phyloP scores from a whole-genome alignment of 139 green algal species.

The Tetradesmus obliquus region DNA sequence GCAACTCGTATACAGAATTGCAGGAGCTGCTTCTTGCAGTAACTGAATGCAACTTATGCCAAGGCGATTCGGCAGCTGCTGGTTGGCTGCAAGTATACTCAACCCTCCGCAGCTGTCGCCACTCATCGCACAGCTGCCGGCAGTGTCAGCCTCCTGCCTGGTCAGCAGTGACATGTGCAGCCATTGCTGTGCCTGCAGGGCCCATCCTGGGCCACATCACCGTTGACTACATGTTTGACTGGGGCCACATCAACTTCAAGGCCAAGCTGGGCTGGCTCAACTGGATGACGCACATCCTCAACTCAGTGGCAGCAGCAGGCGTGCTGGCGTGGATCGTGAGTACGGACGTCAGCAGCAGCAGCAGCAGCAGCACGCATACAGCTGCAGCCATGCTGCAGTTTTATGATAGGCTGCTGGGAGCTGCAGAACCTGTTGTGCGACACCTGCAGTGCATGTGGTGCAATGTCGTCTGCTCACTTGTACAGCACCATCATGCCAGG shows the following conservation, averaged over 20 bases:
- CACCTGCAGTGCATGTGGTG: too few relatives aligned
- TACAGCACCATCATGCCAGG: too few relatives aligned
- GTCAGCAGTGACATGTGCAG: too few relatives aligned
- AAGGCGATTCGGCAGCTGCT: too few relatives aligned
- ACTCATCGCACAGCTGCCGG: too few relatives aligned
- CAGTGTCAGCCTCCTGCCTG: too few relatives aligned
- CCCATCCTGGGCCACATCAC: slow-evolving; percentile 63
- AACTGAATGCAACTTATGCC: too few relatives aligned
- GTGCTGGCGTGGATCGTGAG: slow-evolving; percentile 72
- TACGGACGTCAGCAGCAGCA: neutral
- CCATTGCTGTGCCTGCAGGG: slow-evolving; percentile 52
- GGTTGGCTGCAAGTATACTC: too few relatives aligned
- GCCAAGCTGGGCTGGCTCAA: slow-evolving; percentile 71
- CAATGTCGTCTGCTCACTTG: too few relatives aligned
- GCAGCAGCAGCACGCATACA: neutral
- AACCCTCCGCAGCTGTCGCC: too few relatives aligned
- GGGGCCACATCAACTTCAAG: slow-evolving; percentile 55
- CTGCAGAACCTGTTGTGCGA: neutral
- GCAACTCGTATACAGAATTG: neutral
- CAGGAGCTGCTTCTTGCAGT: neutral
- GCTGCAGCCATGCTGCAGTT: neutral
- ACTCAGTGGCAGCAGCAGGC: slow-evolving; percentile 61
- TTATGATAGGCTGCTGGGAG: neutral
- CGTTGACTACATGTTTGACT: slow-evolving; percentile 77
- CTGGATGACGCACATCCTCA: slow-evolving; percentile 64